Base-by-base conservation (phyloP, 192 early-diverging fungal genomes). In the Irineochytrium annulatum region DNA sequence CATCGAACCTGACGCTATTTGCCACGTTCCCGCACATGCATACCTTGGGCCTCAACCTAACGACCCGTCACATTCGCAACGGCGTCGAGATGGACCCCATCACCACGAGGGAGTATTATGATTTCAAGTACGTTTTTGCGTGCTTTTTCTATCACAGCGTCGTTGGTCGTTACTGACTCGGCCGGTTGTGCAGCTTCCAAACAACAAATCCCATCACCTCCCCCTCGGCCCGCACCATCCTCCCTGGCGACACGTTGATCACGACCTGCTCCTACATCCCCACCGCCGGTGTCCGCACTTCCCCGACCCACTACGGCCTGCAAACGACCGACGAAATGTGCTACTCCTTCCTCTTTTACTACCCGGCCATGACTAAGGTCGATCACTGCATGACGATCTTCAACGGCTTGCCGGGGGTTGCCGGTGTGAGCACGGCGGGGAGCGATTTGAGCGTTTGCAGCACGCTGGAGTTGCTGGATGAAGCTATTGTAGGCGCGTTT, bases 321-420 rank as follows among this genome's bases (percentile, higher is more conserved):
- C 20, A 11, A 4, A 65, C 63, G 5, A 43, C 28, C 17, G 59
- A 61, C 28, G 70, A 72, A 56, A 68, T 65, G 59, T 72, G 70
- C 43, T 68, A 49, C 46, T 62, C 59, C 51, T 59, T 60, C 33
- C 2, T 70, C 32, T 27, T 44, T 13, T 68, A 68, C 34, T 68
- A 68, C 39, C 66, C 66, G 8, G 58, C 58, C 3, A 60, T 62
- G 46, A 1, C 46, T 0, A 32, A 35, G 0, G 41, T 62, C n/a
- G 46, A 5, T 32, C 14, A 16, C 20, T 55, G 53, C 34, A 14
- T 55, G 5, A n/a, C n/a, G n/a, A n/a, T n/a, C n/a, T n/a, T n/a
- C n/a, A n/a, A n/a, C n/a, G n/a, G n/a, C n/a, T n/a, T n/a, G n/a
- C n/a, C n/a, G n/a, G n/a, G n/a, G n/a, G n/a, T n/a, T n/a, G n/a